Base-by-base conservation (phyloP, 768 basidiomycete genomes). In the Pleurotus ostreatus region DNA sequence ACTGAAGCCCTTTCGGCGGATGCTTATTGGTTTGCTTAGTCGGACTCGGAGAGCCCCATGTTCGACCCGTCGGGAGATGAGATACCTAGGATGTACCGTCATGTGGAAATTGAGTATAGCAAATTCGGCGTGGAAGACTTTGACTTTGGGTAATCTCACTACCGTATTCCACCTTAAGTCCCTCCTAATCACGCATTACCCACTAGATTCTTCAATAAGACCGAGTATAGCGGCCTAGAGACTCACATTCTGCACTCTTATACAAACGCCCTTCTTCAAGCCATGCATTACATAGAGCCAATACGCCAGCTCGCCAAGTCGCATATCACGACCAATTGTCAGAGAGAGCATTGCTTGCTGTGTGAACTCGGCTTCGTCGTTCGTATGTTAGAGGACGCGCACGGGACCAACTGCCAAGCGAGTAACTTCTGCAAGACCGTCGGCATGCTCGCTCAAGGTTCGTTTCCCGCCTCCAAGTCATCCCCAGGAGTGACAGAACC, bases 51-150 rank as follows among this genome's bases (percentile, higher is more conserved):
- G 26, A 75, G 75, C n/a, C 74, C 80, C 20, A 69, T 70, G 3
- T 75, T 78, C 49, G 83, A 84, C 55, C 76, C 80, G 51, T 73
- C 69, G 16, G 76, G 75, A 25, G 83, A 80, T 38, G 79, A 83
- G 25, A 81, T 94, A 47, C 92, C 95, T 0, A 82, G 80, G 55
- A 80, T 85, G 58, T 99, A 97, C 68, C 85, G 90, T 57, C 88
- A 87, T 63, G 94, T 97, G 13, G 95, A 98, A 71, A 99, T 99
- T 64, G 93, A 95, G 70, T 99, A 99, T 68, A 95, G 92, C 39
- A 96, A 95, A 65, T 99, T 99, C 64, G 96, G 96, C 3, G 92
- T 98, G 15, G 96, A 98, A 67, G 96, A 99, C 70, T 99, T 99
- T 65, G 97, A 99, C 70, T 99, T 99, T 65, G 96, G 82, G 94